phyloP scores from a whole-genome alignment of 305 asterid species.

The Stenogyne calaminthoides region DNA sequence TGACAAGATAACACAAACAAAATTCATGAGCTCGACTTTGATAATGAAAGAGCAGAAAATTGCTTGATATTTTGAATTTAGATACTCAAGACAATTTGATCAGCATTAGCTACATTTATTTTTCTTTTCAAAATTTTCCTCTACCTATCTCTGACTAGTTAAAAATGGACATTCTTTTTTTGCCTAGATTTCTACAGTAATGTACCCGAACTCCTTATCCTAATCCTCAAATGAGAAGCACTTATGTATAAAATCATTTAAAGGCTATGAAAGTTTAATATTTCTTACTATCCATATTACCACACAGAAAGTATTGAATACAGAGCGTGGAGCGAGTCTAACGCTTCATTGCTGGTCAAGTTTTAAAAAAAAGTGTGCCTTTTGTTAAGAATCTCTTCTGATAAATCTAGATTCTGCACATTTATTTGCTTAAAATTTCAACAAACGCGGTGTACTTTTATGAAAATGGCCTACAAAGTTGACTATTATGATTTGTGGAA shows the following conservation, averaged over 20 bases:
- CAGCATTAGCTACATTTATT: not conserved
- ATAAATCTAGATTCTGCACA: not conserved
- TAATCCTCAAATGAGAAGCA: not conserved
- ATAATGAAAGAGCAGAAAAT: constrained; percentile 5
- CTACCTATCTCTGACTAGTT: not conserved
- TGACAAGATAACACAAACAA: constrained; percentile 4
- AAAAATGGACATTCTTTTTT: not conserved
- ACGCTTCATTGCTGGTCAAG: not conserved
- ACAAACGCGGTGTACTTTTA: not conserved
- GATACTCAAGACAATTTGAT: not conserved
- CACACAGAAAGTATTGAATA: not conserved
- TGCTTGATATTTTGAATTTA: not conserved
- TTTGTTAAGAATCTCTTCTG: not conserved
- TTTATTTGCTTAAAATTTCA: not conserved
- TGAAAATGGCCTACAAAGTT: not conserved
- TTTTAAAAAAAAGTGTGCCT: not conserved
- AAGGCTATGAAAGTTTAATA: not conserved
- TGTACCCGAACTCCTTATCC: not conserved
- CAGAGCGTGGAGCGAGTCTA: not conserved
- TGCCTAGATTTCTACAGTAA: not conserved
- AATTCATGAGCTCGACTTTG: constrained; percentile 17
- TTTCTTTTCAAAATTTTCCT: not conserved
- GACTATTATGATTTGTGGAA: not conserved
- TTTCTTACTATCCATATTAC: not conserved
- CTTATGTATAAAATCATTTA: not conserved